phyloP scores from a whole-genome alignment of 2,329 filamentous ascomycete genomes.

The Xylariaceae sp. region DNA sequence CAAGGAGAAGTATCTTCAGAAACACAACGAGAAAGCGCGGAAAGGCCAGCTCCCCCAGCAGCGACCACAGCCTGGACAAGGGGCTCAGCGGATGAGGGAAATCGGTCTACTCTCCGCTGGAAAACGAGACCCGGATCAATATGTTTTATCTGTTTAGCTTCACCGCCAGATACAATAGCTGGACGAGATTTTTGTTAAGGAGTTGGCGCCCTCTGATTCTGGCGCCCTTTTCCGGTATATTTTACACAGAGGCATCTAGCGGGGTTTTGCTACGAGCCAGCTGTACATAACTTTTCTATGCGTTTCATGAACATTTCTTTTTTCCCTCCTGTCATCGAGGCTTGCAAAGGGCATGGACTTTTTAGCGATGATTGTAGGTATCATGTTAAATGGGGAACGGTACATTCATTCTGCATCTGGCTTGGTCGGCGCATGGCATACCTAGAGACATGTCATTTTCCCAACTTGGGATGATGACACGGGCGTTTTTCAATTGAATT shows the following conservation, averaged over 20 bases:
- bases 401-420: conserved; percentile 25
- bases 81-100: conserved; percentile 88
- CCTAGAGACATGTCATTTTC: conserved; percentile 6
- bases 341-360: no score
- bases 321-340: no score
- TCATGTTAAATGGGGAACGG: conserved; percentile 27
- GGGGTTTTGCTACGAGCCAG: conserved; percentile 8
- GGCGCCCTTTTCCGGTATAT: conserved; percentile 14
- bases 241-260: conserved; percentile 7
- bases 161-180: conserved; percentile 12
- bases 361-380: conserved; percentile 21
- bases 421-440: conserved; percentile 23
- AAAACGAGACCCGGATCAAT: conserved; percentile 67
- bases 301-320: conserved; percentile 19
- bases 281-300: conserved; percentile 26
- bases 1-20: conserved; percentile 64
- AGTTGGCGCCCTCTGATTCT: background rate
- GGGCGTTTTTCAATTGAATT: background rate
- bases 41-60: conserved; percentile 57
- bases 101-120: conserved; percentile 85
- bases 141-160: conserved; percentile 66
- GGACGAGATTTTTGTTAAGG: conserved; percentile 19
- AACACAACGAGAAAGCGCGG: conserved; percentile 77
- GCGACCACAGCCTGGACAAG: conserved; percentile 73
- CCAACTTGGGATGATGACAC: no score